These are phyloP conservation scores for Hypoxylon fuscum DNA, from an alignment of 495 filamentous ascomycete genomes.

Conservation along the genomic window DNA sequence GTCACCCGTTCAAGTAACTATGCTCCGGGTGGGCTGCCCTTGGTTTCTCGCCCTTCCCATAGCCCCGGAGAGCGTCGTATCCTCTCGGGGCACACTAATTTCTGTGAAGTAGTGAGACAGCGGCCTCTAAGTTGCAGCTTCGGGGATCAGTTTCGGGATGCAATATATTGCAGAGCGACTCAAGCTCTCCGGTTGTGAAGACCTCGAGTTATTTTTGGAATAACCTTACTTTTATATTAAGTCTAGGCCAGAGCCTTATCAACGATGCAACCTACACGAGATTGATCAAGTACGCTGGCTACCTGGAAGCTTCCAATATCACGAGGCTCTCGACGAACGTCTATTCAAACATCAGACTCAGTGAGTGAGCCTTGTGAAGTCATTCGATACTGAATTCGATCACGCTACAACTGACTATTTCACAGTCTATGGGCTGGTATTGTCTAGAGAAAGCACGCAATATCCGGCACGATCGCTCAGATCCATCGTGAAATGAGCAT, in stretches of 20 bases:
- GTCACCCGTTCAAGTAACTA: slow-evolving; percentile 31
- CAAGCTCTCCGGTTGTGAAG: slow-evolving; percentile 8
- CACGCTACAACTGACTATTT: neutral
- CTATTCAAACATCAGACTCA: neutral
- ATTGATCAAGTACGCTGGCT: neutral
- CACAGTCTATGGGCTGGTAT: neutral
- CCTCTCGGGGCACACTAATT: slow-evolving; percentile 8
- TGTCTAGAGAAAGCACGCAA: neutral
- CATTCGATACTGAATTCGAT: neutral
- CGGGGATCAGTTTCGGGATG: slow-evolving; percentile 29
- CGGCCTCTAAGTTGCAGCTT: slow-evolving; percentile 25
- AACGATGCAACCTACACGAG: slow-evolving; percentile 15
- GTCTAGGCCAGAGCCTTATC: slow-evolving; percentile 24
- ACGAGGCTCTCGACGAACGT: neutral
- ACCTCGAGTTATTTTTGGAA: slow-evolving; percentile 32
- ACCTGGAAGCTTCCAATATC: neutral
- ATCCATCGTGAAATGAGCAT: neutral
- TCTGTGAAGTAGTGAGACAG: slow-evolving; percentile 17
- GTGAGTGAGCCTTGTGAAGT: neutral
- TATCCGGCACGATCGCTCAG: slow-evolving; percentile 3
- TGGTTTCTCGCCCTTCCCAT: slow-evolving; percentile 19
- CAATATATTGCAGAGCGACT: slow-evolving; percentile 33
- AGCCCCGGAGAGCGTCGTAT: slow-evolving; percentile 23
- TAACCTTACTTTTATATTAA: slow-evolving; percentile 30
- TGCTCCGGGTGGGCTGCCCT: slow-evolving; percentile 24